These are phyloP conservation scores for Nyssa sinensis DNA, from an alignment of 148 eudicot species.

Conservation along the genomic window DNA sequence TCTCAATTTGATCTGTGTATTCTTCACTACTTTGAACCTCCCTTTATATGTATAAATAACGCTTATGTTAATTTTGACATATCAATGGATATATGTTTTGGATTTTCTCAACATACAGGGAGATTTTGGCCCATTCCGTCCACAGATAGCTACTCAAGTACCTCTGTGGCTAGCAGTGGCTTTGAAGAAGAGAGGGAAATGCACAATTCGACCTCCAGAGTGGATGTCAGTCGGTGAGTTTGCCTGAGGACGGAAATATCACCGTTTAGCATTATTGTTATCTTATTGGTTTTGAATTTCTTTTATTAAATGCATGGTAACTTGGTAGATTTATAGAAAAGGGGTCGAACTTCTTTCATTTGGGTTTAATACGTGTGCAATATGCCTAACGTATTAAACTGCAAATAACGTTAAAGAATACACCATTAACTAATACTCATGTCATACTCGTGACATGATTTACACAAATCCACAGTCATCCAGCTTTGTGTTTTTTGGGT, in stretches of 20 bases:
- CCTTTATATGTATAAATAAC: background rate
- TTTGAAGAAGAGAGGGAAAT: constrained; percentile 92
- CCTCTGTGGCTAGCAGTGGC: constrained; percentile 95
- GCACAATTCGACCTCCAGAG: constrained; percentile 75
- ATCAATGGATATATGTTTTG: background rate
- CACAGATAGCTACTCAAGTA: constrained; percentile 70
- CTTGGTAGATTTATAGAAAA: too few species aligned
- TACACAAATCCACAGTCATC: too few species aligned
- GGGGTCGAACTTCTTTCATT: background rate
- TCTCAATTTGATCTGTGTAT: constrained; percentile 75
- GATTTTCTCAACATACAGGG: constrained; percentile 40
- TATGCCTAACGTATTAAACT: background rate
- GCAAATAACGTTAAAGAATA: too few species aligned
- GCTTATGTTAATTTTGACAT: background rate
- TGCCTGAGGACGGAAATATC: too few species aligned
- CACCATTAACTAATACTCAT: too few species aligned
- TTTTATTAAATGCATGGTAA: too few species aligned
- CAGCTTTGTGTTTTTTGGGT: too few species aligned
- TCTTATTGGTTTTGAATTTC: too few species aligned
- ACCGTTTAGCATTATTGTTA: too few species aligned
- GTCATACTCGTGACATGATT: too few species aligned
- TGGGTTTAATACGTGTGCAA: background rate
- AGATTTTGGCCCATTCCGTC: constrained; percentile 87
- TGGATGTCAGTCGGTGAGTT: constrained; percentile 90
- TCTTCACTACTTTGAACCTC: background rate